A percentile compares a stretch with the other conserved stretches of the same genome.
Conservation (phyloP, 306 rosid species). For the Cotoneaster glaucophyllus region DNA sequence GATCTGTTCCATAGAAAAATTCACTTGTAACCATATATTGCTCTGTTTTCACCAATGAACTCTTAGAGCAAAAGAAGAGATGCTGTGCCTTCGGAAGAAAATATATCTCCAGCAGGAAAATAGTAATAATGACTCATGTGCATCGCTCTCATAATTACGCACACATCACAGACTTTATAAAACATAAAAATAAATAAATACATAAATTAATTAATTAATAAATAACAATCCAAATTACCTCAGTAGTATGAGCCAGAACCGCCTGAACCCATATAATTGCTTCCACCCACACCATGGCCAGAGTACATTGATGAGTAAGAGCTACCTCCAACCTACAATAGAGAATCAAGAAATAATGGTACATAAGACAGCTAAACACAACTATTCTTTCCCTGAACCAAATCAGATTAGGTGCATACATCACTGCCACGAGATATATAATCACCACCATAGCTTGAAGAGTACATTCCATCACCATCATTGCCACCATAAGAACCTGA, state of each 20-base stretch:
- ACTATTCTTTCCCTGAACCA: neutral
- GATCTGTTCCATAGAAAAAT: slow-evolving; percentile 80
- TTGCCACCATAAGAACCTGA: slow-evolving; percentile 68
- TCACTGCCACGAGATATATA: slow-evolving; percentile 71
- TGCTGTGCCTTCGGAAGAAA: slow-evolving; percentile 29
- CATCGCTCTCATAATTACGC: neutral
- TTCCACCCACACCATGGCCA: slow-evolving; percentile 65
- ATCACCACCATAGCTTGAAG: slow-evolving; percentile 81
- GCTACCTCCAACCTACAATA: slow-evolving; percentile 65
- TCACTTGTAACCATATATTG: slow-evolving; percentile 50
- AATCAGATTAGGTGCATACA: slow-evolving; percentile 40
- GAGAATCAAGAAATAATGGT: neutral
- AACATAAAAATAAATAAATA: neutral
- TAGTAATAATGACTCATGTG: neutral
- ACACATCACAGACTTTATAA: neutral
- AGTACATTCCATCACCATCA: slow-evolving; percentile 67
- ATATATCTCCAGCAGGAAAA: slow-evolving; percentile 24
- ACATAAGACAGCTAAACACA: neutral
- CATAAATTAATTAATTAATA: neutral
- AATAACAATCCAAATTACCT: slow-evolving; percentile 39
- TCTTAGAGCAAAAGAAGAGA: slow-evolving; percentile 34
- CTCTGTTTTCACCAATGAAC: slow-evolving; percentile 48
- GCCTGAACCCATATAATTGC: slow-evolving; percentile 71
- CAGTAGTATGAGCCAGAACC: slow-evolving; percentile 85
- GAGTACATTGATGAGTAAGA: slow-evolving; percentile 75